Evolutionary conservation across 331 rosid species (phyloP).

Genomic region (Pyrus hybrid): DNA sequence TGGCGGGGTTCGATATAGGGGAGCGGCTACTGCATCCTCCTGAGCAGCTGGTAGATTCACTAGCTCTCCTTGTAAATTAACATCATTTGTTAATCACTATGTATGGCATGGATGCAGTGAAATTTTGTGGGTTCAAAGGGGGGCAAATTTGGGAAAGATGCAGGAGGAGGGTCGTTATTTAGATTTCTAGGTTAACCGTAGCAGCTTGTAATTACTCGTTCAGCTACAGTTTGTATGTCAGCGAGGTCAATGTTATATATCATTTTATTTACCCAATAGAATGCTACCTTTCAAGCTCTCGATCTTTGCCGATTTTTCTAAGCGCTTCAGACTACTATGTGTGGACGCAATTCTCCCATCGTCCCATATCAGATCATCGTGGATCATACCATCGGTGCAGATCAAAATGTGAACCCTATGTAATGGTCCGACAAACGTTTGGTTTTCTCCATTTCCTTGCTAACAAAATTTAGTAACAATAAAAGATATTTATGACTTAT

Average conservation of each 20-base stretch:
- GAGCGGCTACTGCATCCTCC: background rate
- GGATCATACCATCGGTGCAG: too few relatives aligned
- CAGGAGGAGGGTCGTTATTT: too few relatives aligned
- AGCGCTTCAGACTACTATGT: background rate
- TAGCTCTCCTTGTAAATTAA: background rate
- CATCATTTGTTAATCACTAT: too few relatives aligned
- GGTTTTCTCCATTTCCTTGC: too few relatives aligned
- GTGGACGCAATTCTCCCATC: background rate
- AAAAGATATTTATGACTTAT: too few relatives aligned
- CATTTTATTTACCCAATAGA: background rate
- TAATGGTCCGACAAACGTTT: too few relatives aligned
- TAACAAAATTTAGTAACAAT: too few relatives aligned
- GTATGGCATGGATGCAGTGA: background rate
- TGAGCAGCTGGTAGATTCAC: background rate
- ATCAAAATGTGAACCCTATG: too few relatives aligned
- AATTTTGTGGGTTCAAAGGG: conserved; percentile 9
- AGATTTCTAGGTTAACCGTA: too few relatives aligned
- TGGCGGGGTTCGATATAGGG: background rate
- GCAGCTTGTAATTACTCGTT: background rate
- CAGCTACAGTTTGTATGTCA: background rate
- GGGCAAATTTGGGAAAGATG: background rate
- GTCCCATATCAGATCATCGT: too few relatives aligned
- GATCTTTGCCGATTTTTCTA: background rate
- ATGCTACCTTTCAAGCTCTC: too few relatives aligned
- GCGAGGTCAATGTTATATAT: background rate